Conservation (phyloP, 441 rosid genomes). For the Populus hybrid region DNA sequence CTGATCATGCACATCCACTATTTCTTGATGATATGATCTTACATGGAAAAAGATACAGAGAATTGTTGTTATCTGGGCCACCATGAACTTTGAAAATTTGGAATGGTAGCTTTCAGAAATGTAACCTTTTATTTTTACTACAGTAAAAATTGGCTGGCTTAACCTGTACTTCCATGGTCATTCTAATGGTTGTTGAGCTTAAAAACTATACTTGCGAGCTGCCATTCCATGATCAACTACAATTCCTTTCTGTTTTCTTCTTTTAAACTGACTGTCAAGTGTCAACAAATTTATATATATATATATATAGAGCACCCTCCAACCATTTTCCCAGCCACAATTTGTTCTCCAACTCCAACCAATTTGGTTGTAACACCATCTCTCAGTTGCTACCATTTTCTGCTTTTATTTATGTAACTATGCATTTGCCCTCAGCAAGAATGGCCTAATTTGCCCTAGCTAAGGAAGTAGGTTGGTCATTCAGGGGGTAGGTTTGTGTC, state of each 20-base stretch:
- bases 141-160: too few relatives aligned
- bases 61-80: too few relatives aligned
- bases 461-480: neutral
- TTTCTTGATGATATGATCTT: too few relatives aligned
- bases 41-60: too few relatives aligned
- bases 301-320: neutral
- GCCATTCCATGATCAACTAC: constrained; percentile 47
- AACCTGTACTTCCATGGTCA: neutral
- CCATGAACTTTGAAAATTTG: too few relatives aligned
- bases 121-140: too few relatives aligned
- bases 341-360: neutral
- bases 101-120: too few relatives aligned
- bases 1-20: too few relatives aligned
- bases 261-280: constrained; percentile 22
- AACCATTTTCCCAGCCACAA: neutral
- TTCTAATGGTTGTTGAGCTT: neutral
- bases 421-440: neutral
- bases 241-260: constrained; percentile 21
- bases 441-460: neutral
- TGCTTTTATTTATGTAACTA: neutral
- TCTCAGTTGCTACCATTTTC: neutral
- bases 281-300: constrained; percentile 4
- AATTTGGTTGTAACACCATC: neutral
- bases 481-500: neutral
- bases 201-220: constrained; percentile 2